These are phyloP conservation scores for Nemania sp. DNA, from an alignment of 2,329 filamentous ascomycete species.

Conservation along the genomic window DNA sequence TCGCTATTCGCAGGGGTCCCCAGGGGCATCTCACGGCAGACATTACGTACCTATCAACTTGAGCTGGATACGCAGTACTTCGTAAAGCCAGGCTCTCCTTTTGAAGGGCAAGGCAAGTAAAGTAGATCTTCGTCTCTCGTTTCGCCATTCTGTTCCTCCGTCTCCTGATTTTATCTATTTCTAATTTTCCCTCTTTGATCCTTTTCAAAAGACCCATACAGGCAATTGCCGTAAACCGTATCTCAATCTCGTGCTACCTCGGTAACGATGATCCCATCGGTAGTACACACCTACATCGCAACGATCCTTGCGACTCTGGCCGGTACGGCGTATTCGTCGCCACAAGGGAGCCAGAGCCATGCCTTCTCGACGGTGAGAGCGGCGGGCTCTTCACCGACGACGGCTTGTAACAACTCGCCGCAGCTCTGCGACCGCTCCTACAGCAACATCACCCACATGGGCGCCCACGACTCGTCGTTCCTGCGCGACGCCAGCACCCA, in stretches of 20 bases:
- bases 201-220: neutral
- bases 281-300: constrained; percentile 14
- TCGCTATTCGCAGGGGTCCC: constrained; percentile 1
- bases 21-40: neutral
- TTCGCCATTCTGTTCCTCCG: constrained; percentile 3
- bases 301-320: constrained; percentile 17
- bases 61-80: neutral
- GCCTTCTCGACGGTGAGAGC: constrained; percentile 17
- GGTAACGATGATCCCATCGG: constrained; percentile 18
- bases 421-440: constrained; percentile 72
- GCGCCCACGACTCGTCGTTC: constrained; percentile 76
- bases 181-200: neutral
- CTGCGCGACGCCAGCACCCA: constrained; percentile 65
- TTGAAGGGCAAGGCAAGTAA: no score
- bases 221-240: neutral
- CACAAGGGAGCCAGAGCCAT: constrained; percentile 12
- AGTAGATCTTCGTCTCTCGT: neutral
- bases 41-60: neutral
- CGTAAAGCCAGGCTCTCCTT: neutral
- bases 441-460: constrained; percentile 77
- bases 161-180: no score
- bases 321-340: constrained; percentile 19
- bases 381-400: constrained; percentile 32
- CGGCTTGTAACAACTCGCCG: constrained; percentile 81
- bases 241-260: neutral